Percentiles rank a stretch among this genome's conserved stretches.
Conservation (phyloP, 1,139 yeast species). For the Spathaspora sp. region DNA sequence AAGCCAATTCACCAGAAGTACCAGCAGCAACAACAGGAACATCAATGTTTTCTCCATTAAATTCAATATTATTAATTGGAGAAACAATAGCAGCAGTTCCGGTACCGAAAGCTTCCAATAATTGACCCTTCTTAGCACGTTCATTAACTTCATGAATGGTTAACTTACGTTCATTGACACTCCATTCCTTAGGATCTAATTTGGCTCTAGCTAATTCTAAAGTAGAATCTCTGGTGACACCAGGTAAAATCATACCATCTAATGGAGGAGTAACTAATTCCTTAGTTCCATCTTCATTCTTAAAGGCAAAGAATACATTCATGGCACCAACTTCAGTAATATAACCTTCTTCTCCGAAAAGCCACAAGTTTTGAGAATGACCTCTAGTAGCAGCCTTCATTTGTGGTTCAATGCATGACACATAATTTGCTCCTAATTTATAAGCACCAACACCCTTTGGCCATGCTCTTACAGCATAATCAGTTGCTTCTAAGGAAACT, state of each 20-base stretch:
- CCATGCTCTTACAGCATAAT: slow-evolving; percentile 96
- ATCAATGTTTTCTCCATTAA: slow-evolving; percentile 63
- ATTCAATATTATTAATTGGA: slow-evolving; percentile 86
- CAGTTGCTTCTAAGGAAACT: slow-evolving; percentile 89
- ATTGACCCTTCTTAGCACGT: slow-evolving; percentile 73
- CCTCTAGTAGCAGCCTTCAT: slow-evolving; percentile 85
- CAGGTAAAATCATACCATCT: slow-evolving; percentile 95
- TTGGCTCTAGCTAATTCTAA: slow-evolving; percentile 72
- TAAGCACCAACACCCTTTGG: slow-evolving; percentile 97
- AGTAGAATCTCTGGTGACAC: slow-evolving; percentile 93
- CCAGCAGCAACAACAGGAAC: slow-evolving; percentile 76
- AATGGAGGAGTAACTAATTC: slow-evolving; percentile 95
- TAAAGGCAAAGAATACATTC: slow-evolving; percentile 88
- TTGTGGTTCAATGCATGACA: slow-evolving; percentile 91
- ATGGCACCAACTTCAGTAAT: slow-evolving; percentile 97
- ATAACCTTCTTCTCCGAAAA: slow-evolving; percentile 85
- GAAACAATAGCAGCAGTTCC: slow-evolving; percentile 98
- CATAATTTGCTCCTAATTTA: slow-evolving; percentile 96
- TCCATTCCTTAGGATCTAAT: slow-evolving; percentile 74
- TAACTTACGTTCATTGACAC: slow-evolving; percentile 74
- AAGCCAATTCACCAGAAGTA: slow-evolving; percentile 80
- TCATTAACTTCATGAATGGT: slow-evolving; percentile 80
- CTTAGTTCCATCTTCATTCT: slow-evolving; percentile 70
- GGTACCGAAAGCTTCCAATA: slow-evolving; percentile 93
- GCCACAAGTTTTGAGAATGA: slow-evolving; percentile 93